Evolutionary conservation across 768 basidiomycete genomes (phyloP).

Genomic region (Phaeotremella fagi): DNA sequence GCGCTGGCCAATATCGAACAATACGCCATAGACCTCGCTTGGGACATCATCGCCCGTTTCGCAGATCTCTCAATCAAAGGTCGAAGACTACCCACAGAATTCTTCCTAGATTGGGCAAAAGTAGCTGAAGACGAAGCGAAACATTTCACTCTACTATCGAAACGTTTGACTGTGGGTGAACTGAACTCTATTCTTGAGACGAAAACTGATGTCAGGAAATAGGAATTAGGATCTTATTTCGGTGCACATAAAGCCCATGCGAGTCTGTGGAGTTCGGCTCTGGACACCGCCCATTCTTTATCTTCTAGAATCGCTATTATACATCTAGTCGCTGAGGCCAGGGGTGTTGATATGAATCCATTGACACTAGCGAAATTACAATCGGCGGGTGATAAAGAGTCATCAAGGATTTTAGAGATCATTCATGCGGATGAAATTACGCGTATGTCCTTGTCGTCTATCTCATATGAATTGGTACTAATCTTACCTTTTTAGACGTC

Average conservation of each 20-base stretch:
- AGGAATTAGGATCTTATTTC: slow-evolving; percentile 58
- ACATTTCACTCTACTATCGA: slow-evolving; percentile 68
- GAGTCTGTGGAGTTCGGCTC: slow-evolving; percentile 72
- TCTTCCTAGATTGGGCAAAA: slow-evolving; percentile 76
- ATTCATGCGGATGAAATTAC: slow-evolving; percentile 74
- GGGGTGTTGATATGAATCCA: slow-evolving; percentile 79
- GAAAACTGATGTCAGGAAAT: not conserved
- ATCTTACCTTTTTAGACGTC: slow-evolving; percentile 55
- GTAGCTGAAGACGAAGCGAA: slow-evolving; percentile 75
- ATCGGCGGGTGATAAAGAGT: slow-evolving; percentile 61
- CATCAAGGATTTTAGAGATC: slow-evolving; percentile 64
- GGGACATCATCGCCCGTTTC: slow-evolving; percentile 79
- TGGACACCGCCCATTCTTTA: slow-evolving; percentile 62
- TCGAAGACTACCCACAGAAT: slow-evolving; percentile 62
- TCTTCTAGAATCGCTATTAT: slow-evolving; percentile 73
- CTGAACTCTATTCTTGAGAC: not conserved
- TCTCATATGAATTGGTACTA: not conserved
- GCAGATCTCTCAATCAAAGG: slow-evolving; percentile 52
- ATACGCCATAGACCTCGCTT: slow-evolving; percentile 84
- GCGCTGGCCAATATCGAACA: slow-evolving; percentile 81
- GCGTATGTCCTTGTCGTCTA: slow-evolving; percentile 14
- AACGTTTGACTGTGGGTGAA: slow-evolving; percentile 58
- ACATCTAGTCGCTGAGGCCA: slow-evolving; percentile 77
- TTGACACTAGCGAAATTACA: slow-evolving; percentile 68
- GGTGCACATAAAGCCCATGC: slow-evolving; percentile 65